Evolutionary conservation across 805 yeast genomes (phyloP), one percentile per base, ranked within the genome.

Genomic region (Alloascoidea africana): DNA sequence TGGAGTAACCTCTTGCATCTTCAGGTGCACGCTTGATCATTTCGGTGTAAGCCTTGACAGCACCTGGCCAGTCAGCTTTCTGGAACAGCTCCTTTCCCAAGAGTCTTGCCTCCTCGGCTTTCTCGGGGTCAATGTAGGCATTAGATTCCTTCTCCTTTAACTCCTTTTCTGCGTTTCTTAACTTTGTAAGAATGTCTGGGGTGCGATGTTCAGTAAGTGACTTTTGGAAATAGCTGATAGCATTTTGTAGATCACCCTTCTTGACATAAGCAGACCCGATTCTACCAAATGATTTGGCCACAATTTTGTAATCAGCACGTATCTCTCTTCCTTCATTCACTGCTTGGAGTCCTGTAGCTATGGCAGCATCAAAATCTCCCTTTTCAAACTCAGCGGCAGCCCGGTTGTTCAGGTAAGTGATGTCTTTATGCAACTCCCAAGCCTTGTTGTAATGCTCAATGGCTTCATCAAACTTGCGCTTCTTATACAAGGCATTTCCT

Each of bases 341-440:
- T 17, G 98, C 97, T 36, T 61, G 60, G 48, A 72, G 63, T 57
- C 96, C 79, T 3, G 96, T 84, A 42, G 67, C 60, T 46, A 91
- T 82, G 32, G 95, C 87, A 6, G 76, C 60, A 41, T 86, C 95
- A 51, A 71, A 82, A 52, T 86, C 96, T 44, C 91, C 95, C 58
- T 87, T 85, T 63, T 91, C 99, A 53, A 61, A 91, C 61, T 91
- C 95, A 23, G 98, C 99, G 40, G 99, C 97, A 32, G 98, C 91
- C 52, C 93, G 76, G 68, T 91, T 91, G 66, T 93, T 91, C 56
- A 91, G 68, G 56, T 81, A 91, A 1, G 97, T 89, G 52, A 89
- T 84, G 55, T 91, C 97, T 52, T 76, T 70, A 60, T 66, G 60
- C 15, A 75, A 55, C 23, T 76, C 80, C 81, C 85, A 91, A 2